These are phyloP conservation scores for Helicostylum pulchrum DNA, from an alignment of 192 early-diverging fungal species.

Conservation along the genomic window DNA sequence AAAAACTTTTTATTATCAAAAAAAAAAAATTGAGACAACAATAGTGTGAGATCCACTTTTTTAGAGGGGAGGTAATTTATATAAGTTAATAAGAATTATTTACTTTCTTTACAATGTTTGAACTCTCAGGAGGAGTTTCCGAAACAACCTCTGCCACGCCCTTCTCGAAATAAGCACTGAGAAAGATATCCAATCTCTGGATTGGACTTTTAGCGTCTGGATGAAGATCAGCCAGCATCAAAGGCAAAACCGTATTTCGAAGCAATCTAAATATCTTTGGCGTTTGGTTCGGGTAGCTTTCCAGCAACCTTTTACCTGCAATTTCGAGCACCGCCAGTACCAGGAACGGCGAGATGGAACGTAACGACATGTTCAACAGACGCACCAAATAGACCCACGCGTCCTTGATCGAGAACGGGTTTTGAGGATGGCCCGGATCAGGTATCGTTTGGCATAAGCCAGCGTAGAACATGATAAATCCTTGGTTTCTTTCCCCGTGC, in stretches of 20 bases:
- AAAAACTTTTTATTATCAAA: too few relatives aligned
- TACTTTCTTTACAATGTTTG: too few relatives aligned
- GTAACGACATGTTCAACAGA: slow-evolving; percentile 63
- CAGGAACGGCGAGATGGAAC: slow-evolving; percentile 61
- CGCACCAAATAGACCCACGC: slow-evolving; percentile 75
- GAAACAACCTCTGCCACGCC: too few relatives aligned
- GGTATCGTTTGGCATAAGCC: slow-evolving; percentile 61
- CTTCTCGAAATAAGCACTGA: too few relatives aligned
- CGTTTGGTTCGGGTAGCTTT: slow-evolving; percentile 42
- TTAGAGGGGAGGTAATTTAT: too few relatives aligned
- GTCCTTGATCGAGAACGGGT: slow-evolving; percentile 50
- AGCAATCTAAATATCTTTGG: slow-evolving; percentile 44
- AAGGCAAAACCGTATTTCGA: slow-evolving; percentile 26
- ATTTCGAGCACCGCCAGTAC: slow-evolving; percentile 55
- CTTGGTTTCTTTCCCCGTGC: slow-evolving; percentile 64
- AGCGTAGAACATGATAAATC: slow-evolving; percentile 64
- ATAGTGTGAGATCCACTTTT: too few relatives aligned
- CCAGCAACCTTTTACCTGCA: slow-evolving; percentile 29
- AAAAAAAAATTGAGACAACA: too few relatives aligned
- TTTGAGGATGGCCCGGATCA: slow-evolving; percentile 33
- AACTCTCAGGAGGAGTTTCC: too few relatives aligned
- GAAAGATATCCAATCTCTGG: too few relatives aligned
- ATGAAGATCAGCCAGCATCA: slow-evolving; percentile 30
- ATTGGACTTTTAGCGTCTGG: too few relatives aligned
- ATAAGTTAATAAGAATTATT: too few relatives aligned